phyloP scores from a whole-genome alignment of 2,329 filamentous ascomycete species.

The Neopestalotiopsis sp. region DNA sequence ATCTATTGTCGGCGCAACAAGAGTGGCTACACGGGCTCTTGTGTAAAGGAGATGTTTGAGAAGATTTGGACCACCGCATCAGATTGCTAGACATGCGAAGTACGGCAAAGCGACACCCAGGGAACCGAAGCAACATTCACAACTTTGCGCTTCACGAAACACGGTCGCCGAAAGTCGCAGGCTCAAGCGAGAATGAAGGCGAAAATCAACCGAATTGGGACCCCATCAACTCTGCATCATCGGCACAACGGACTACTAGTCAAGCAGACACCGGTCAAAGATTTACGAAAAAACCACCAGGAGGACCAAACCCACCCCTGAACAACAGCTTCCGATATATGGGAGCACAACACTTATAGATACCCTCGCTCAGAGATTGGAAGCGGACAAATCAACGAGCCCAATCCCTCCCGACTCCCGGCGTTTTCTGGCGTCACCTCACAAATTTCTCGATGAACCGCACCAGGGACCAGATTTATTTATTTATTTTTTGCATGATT shows the following conservation, averaged over 20 bases:
- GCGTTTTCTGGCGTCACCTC: constrained; percentile 16
- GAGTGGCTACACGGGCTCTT: background rate
- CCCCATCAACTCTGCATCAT: background rate
- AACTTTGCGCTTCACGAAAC: background rate
- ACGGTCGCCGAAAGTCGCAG: background rate
- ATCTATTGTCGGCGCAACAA: background rate
- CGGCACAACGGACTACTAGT: background rate
- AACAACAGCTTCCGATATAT: background rate
- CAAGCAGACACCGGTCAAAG: background rate
- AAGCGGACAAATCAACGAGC: background rate
- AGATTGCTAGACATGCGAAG: background rate
- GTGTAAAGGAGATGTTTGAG: background rate
- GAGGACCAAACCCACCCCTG: background rate
- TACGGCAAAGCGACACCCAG: background rate
- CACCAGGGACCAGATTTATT: background rate
- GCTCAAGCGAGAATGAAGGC: background rate
- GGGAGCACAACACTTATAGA: constrained; percentile 5
- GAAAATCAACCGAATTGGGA: background rate
- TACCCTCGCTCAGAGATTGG: constrained; percentile 17
- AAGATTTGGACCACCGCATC: background rate
- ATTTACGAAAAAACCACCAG: background rate
- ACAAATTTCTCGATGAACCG: constrained; percentile 14
- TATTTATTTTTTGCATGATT: constrained; percentile 1
- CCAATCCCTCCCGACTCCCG: constrained; percentile 13
- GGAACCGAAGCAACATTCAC: background rate